Evolutionary conservation across 495 filamentous ascomycete genomes (phyloP).

Genomic region (Elaphomyces granulatus): DNA sequence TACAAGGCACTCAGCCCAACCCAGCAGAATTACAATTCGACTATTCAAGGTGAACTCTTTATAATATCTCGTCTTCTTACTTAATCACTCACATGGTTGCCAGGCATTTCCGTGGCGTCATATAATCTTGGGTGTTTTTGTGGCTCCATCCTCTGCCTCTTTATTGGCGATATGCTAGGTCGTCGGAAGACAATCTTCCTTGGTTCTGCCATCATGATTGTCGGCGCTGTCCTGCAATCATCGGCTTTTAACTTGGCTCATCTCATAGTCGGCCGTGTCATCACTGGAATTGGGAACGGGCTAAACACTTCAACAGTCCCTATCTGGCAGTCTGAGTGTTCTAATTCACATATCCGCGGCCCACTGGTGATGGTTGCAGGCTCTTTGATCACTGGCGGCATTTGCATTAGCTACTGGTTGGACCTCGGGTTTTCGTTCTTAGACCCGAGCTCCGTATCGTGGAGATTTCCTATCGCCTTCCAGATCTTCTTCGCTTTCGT

Average conservation of each 20-base stretch:
- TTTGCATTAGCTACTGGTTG: slow-evolving; percentile 64
- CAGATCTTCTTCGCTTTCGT: slow-evolving; percentile 53
- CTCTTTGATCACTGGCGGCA: slow-evolving; percentile 54
- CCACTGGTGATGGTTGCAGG: slow-evolving; percentile 72
- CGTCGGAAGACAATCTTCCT: slow-evolving; percentile 55
- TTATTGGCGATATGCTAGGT: slow-evolving; percentile 56
- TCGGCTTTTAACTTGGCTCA: slow-evolving; percentile 45
- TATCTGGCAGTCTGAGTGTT: slow-evolving; percentile 69
- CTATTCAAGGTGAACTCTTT: slow-evolving; percentile 37
- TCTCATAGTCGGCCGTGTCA: slow-evolving; percentile 48
- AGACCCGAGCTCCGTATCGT: slow-evolving; percentile 47
- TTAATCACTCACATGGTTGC: slow-evolving; percentile 1
- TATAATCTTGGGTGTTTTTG: slow-evolving; percentile 70
- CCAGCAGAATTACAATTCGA: slow-evolving; percentile 31
- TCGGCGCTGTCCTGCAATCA: slow-evolving; percentile 53
- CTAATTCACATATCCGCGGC: slow-evolving; percentile 56
- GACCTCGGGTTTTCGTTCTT: slow-evolving; percentile 56
- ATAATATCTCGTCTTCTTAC: neutral
- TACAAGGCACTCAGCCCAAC: slow-evolving; percentile 11
- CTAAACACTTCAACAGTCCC: slow-evolving; percentile 56
- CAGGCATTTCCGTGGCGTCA: slow-evolving; percentile 43
- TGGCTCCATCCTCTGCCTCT: slow-evolving; percentile 54
- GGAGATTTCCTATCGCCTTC: slow-evolving; percentile 64
- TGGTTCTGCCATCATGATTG: slow-evolving; percentile 53
- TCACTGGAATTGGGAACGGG: slow-evolving; percentile 53